Conservation (phyloP, 768 basidiomycete species). For the Suillus bovinus region DNA sequence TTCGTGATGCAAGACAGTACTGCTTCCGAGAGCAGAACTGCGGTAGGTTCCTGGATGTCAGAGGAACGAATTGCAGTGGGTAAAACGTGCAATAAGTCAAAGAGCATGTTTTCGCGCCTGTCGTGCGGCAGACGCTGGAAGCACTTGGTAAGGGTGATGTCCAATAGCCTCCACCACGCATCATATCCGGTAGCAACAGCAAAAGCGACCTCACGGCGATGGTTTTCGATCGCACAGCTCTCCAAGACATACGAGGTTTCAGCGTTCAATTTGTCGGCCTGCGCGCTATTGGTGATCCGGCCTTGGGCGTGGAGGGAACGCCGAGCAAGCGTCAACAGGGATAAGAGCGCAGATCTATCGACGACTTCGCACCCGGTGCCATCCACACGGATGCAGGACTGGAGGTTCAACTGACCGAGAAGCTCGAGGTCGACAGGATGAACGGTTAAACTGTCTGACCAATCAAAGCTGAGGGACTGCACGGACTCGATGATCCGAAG, state of each 20-base stretch:
- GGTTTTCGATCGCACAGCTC: slow-evolving; percentile 86
- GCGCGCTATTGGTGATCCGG: slow-evolving; percentile 56
- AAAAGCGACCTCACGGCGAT: slow-evolving; percentile 76
- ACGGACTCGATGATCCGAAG: slow-evolving; percentile 87
- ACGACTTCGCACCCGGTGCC: slow-evolving; percentile 79
- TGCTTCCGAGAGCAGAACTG: slow-evolving; percentile 82
- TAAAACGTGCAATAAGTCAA: slow-evolving; percentile 85
- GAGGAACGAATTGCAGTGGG: slow-evolving; percentile 65
- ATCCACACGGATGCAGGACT: slow-evolving; percentile 68
- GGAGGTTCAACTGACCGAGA: slow-evolving; percentile 64
- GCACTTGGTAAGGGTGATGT: slow-evolving; percentile 83
- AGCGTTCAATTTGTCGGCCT: slow-evolving; percentile 62
- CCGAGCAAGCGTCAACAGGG: slow-evolving; percentile 62
- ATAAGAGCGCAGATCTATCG: slow-evolving; percentile 70
- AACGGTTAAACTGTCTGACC: slow-evolving; percentile 74
- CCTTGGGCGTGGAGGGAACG: slow-evolving; percentile 69
- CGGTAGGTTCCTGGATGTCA: slow-evolving; percentile 68
- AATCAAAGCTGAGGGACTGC: slow-evolving; percentile 84
- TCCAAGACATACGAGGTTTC: slow-evolving; percentile 80
- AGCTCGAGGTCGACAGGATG: slow-evolving; percentile 62
- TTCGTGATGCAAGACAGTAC: slow-evolving; percentile 84
- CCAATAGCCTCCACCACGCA: slow-evolving; percentile 83
- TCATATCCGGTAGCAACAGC: slow-evolving; percentile 72
- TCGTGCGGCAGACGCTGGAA: slow-evolving; percentile 83
- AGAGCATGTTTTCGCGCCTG: slow-evolving; percentile 83